Evolutionary conservation across 73 alveolate species (phyloP).

Genomic region (Paramecium biaurelia): DNA sequence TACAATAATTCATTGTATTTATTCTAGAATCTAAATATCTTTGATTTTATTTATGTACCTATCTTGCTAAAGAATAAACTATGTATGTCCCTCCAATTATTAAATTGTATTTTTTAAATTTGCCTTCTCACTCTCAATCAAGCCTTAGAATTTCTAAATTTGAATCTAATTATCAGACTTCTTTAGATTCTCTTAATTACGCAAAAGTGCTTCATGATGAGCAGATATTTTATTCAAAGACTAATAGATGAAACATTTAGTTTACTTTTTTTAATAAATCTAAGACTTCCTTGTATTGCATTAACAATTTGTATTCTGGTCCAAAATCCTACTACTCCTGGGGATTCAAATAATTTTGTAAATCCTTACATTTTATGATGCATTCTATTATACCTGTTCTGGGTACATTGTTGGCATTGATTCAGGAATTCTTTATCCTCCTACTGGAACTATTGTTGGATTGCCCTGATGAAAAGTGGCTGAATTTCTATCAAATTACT

Average conservation of each 20-base stretch:
- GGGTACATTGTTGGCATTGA: constrained; percentile 57
- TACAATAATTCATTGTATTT: neutral
- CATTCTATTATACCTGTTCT: neutral
- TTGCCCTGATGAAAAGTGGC: neutral
- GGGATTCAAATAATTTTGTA: constrained; percentile 1
- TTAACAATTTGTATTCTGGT: neutral
- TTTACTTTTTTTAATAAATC: constrained; percentile 21
- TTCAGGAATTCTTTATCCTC: constrained; percentile 48
- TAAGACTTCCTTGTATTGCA: neutral
- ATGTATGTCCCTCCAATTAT: neutral
- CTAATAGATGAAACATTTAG: neutral
- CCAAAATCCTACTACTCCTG: constrained; percentile 26
- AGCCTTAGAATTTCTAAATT: neutral
- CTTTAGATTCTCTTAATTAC: neutral
- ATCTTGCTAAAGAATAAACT: neutral
- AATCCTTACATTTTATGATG: constrained; percentile 33
- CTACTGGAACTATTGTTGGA: constrained; percentile 21
- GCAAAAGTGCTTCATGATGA: constrained; percentile 27
- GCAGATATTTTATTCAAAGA: constrained; percentile 21
- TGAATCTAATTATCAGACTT: neutral
- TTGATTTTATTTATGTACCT: neutral
- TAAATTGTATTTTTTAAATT: neutral
- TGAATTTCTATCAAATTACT: constrained; percentile 11
- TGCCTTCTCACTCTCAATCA: neutral
- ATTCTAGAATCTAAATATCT: neutral